Evolutionary conservation across 345 rosid species (phyloP), one percentile per base, ranked within the genome.

Genomic region (Mangifera indica): DNA sequence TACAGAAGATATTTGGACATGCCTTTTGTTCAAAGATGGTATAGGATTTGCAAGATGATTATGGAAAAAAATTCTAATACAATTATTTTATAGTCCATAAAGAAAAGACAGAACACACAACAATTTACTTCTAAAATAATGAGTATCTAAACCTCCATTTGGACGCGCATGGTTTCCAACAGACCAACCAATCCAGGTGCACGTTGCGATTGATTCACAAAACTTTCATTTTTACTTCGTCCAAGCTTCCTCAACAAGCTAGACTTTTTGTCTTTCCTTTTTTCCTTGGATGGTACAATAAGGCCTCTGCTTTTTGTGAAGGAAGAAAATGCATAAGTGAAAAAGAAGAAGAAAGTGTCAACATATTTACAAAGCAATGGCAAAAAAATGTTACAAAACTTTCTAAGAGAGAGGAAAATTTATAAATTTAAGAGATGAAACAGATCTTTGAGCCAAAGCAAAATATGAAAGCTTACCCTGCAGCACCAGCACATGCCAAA

Each of bases 401-500:
- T 37, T 37, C 42, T 42, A 13, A 12, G 17, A 12, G n/a, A n/a
- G n/a, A n/a, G 13, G 5, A 4, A 37, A 54, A 73, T 37, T 26
- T n/a, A 69, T 32, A 62, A 58, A 59, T 25, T 37, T 57, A 70
- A 22, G 34, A 7, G 40, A 8, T 37, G 65, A 62, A 69, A 53
- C 32, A 48, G 10, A 69, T 60, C 45, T 63, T 69, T 63, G 53
- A 51, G 25, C 68, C 69, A 37, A 69, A 61, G 13, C 18, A 56
- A 66, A 45, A 40, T 67, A 60, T 67, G 37, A 42, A 70, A 48
- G 76, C 77, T 74, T 85, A 95, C 99, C 99, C 98, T 57, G 98
- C 74, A 65, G 99, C 93, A 68, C 99, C 99, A 72, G 99, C 99
- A 77, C 98, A 92, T 40, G 97, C 96, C 85, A 95, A 79, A 60